A percentile compares a stretch with the other conserved stretches of the same genome.
Conservation (phyloP, 2,329 filamentous ascomycete genomes). For the Sporothrix brasiliensis region DNA sequence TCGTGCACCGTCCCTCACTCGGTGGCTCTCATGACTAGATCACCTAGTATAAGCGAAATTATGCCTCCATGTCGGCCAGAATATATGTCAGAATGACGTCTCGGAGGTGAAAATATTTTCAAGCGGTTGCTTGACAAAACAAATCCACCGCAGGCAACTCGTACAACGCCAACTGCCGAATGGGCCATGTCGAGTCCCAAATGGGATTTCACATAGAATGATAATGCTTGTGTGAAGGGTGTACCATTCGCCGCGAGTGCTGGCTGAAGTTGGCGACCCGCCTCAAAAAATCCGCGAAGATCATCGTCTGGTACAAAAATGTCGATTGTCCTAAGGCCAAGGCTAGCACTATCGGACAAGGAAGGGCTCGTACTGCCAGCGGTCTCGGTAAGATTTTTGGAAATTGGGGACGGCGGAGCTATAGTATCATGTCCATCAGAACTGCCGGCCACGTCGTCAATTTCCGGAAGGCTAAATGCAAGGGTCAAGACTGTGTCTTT, state of each 20-base stretch:
- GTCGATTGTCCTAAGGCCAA: conserved; percentile 53
- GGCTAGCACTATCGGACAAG: conserved; percentile 6
- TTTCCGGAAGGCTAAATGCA: conserved; percentile 45
- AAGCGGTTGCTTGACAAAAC: conserved; percentile 56
- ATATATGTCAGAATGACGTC: background rate
- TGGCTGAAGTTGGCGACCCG: conserved; percentile 43
- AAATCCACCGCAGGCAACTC: conserved; percentile 60
- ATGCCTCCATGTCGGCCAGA: conserved; percentile 4
- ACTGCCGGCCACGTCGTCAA: too few species aligned
- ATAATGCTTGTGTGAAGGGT: conserved; percentile 57
- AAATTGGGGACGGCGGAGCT: background rate
- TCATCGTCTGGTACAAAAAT: conserved; percentile 56
- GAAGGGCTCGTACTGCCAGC: background rate
- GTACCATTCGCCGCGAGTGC: background rate
- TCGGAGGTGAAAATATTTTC: conserved; percentile 48
- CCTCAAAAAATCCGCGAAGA: conserved; percentile 50
- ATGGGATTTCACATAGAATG: conserved; percentile 55
- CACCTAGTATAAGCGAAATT: conserved; percentile 23
- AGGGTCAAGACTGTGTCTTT: conserved; percentile 57
- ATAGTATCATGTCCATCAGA: background rate
- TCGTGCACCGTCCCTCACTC: background rate
- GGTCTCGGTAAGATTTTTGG: background rate
- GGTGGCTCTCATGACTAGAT: conserved; percentile 28
- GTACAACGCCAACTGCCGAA: conserved; percentile 55
- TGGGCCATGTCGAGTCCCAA: conserved; percentile 60